Evolutionary conservation across 2,329 filamentous ascomycete species (phyloP), one percentile per base, ranked within the genome.

Genomic region (Penicillium sp.): DNA sequence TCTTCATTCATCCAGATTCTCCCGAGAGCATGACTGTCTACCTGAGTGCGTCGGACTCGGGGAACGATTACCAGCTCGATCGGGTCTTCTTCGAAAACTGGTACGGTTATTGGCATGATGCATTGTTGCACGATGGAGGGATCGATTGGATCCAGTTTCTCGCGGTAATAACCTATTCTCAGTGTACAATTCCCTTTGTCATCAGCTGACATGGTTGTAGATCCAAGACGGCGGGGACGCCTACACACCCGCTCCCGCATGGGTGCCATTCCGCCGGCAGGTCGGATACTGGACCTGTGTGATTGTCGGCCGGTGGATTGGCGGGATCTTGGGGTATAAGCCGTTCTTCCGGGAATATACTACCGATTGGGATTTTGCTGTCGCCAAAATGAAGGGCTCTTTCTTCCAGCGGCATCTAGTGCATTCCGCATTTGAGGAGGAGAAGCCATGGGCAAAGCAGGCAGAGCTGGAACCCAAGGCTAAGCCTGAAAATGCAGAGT

Each of bases 81-180:
- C 44, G 54, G 9, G 21, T 54, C 6, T 56, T 54, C 39, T 56
- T 56, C 22, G 54, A 56, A 26, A 56, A 56, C 24, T 54, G 52
- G 54, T 56, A 56, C 7, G 54, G 54, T 15, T 56, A 54, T 21
- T 56, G 52, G 52, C 54, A 56, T 12, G 54, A 56, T 28, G 52
- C 52, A 1, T 26, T 51, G 26, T 19, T 54, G 33, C 38, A 56
- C 17, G 33, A 54, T 9, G 54, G 54, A 8, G 52, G 52, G 8
- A 21, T 56, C 12, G 44, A 54, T 31, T 53, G 22, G 24, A 54
- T 56, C 28, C 54, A 54, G 28, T 48, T 40, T 10, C 38, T 54
- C 4, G 28, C 19, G 32, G 49, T 54, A 43, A 24, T 9, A 0
- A n/a, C n/a, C 3, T 3, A n/a, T 38, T n/a, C 13, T n/a, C 1